Evolutionary conservation across 306 rosid species (phyloP).

Genomic region (Arachis stenosperma): DNA sequence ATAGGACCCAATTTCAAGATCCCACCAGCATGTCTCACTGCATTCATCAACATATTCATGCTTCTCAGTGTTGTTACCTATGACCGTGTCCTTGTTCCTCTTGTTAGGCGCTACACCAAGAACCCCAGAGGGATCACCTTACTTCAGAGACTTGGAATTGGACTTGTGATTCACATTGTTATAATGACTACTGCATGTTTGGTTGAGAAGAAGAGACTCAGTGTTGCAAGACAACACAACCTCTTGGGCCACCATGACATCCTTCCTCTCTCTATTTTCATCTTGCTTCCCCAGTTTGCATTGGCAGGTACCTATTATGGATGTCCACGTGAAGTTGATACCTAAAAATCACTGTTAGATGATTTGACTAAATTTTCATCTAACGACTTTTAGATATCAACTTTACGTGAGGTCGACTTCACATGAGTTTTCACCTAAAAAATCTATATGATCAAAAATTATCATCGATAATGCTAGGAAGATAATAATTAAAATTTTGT

Average conservation of each 20-base stretch:
- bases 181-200: conserved; percentile 61
- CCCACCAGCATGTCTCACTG: conserved; percentile 68
- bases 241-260: conserved; percentile 36
- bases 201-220: conserved; percentile 61
- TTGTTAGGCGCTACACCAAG: conserved; percentile 49
- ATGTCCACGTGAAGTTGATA: too few relatives aligned
- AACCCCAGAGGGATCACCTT: conserved; percentile 84
- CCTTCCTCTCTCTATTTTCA: conserved; percentile 68
- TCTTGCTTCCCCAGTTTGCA: conserved; percentile 79
- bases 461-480: too few relatives aligned
- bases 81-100: conserved; percentile 58
- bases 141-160: conserved; percentile 72
- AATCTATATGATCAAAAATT: too few relatives aligned
- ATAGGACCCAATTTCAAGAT: conserved; percentile 65
- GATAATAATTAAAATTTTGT: too few relatives aligned
- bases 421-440: too few relatives aligned
- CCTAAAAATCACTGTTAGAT: too few relatives aligned
- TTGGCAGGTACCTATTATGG: conserved; percentile 42
- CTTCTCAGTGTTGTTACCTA: conserved; percentile 61
- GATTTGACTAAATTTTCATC: too few relatives aligned
- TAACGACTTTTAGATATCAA: too few relatives aligned
- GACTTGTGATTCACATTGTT: conserved; percentile 60
- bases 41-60: conserved; percentile 66
- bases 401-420: too few relatives aligned
- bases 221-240: conserved; percentile 45